Base-by-base conservation (phyloP, 331 rosid genomes). In the Malus hybrid region DNA sequence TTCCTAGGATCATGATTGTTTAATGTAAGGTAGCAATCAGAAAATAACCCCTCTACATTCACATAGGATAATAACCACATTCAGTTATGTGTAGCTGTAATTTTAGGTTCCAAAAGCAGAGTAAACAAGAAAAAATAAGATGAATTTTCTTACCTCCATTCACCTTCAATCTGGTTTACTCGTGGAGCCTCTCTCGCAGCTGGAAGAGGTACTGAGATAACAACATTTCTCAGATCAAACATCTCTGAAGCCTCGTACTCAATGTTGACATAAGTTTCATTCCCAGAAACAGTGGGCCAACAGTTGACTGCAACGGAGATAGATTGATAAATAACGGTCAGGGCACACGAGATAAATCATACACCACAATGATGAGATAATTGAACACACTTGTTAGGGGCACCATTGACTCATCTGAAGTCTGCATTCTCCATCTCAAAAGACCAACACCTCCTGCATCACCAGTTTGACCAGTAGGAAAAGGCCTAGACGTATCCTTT, bases 251-350 rank as follows among this genome's bases (percentile, higher is more conserved):
- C 96, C 70, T 94, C 99, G 32, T 94, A 94, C 74, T 94, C 99
- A 84, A 94, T 92, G 86, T 88, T 94, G 61, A 94, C 99, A 74
- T 87, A 94, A 77, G 97, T 94, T 80, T 94, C 99, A 82, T 86
- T 90, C 73, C 97, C 97, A 85, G 97, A 94, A 77, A 89, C 89
- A 65, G 97, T 89, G 66, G 99, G 99, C 99, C 97, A 94, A 80
- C 99, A 94, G 85, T 94, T 94, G 85, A 94, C 99, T 92, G 92
- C 84, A 92, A 80, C 65, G 65, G 60, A 77, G 56, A 42, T 42
- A 42, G 48, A 78, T 1, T 34, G 13, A 54, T 32, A 33, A 24
- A 50, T 44, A 72, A 70, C 5, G n/a, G 32, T 22, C 56, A 2
- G 14, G 52, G 29, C 34, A 70, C 20, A 56, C 32, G 44, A 69